phyloP scores from a whole-genome alignment of 1,139 yeast species.

The Arxiozyma slooffiae region DNA sequence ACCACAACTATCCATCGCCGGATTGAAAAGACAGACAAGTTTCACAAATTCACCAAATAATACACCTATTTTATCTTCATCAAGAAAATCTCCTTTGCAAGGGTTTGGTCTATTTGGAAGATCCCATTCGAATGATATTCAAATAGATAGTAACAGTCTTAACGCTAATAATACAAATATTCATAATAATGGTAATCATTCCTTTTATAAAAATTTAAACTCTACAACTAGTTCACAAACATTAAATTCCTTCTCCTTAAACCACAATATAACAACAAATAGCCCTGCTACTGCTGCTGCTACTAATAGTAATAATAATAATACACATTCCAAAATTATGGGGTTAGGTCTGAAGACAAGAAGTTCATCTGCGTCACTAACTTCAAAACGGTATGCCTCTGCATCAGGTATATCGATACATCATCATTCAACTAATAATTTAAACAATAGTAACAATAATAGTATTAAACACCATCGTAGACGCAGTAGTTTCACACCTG shows the following conservation, averaged over 20 bases:
- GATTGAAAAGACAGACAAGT: slow-evolving; percentile 22
- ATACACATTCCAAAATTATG: slow-evolving; percentile 12
- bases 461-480: slow-evolving; percentile 6
- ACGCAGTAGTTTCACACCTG: slow-evolving; percentile 6
- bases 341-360: slow-evolving; percentile 33
- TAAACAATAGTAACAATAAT: slow-evolving; percentile 4
- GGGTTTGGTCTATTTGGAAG: slow-evolving; percentile 27
- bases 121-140: slow-evolving; percentile 20
- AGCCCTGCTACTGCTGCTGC: neutral
- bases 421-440: slow-evolving; percentile 6
- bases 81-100: slow-evolving; percentile 28
- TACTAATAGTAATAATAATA: slow-evolving; percentile 6
- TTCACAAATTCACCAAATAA: slow-evolving; percentile 11
- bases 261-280: neutral
- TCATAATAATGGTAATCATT: neutral
- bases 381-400: slow-evolving; percentile 25
- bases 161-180: neutral
- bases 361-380: slow-evolving; percentile 31
- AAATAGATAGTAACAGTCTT: neutral
- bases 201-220: slow-evolving; percentile 2
- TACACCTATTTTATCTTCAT: slow-evolving; percentile 6
- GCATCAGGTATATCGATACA: slow-evolving; percentile 28
- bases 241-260: slow-evolving; percentile 1
- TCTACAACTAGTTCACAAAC: slow-evolving; percentile 4
- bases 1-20: slow-evolving; percentile 24